A percentile compares a stretch with the other conserved stretches of the same genome.
These are phyloP conservation scores for Parascedosporium putredinis DNA, from an alignment of 2,329 filamentous ascomycete species.

Conservation along the genomic window DNA sequence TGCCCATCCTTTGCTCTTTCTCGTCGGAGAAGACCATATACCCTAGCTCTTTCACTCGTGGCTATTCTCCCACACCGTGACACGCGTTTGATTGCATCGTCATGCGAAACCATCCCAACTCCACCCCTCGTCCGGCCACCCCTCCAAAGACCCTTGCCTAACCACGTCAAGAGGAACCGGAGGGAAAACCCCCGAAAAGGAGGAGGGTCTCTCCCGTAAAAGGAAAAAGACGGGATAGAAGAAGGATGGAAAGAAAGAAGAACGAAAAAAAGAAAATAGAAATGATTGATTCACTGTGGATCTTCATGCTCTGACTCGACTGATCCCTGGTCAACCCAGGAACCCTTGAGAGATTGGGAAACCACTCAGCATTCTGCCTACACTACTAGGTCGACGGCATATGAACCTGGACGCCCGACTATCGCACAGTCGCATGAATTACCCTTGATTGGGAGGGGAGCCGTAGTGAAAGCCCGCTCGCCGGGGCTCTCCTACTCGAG, in stretches of 20 bases:
- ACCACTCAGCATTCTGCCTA: too few species aligned
- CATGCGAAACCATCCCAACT: conserved; percentile 2
- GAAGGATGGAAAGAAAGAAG: too few species aligned
- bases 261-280: not conserved
- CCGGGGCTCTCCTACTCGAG: not conserved
- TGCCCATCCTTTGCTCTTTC: too few species aligned
- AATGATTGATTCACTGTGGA: not conserved
- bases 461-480: not conserved
- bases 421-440: not conserved
- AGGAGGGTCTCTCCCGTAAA: too few species aligned
- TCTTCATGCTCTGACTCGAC: not conserved
- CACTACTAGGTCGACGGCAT: too few species aligned
- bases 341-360: too few species aligned
- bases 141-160: not conserved
- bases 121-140: not conserved
- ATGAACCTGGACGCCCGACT: not conserved
- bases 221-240: too few species aligned
- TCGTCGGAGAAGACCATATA: not conserved
- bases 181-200: not conserved
- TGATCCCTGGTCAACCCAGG: not conserved
- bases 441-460: not conserved
- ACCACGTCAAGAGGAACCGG: not conserved
- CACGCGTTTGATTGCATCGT: conserved; percentile 6
- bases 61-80: not conserved
- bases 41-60: not conserved